Base-by-base conservation (phyloP, 1,284 basidiomycete genomes). In the Microstroma glucosiphilum region DNA sequence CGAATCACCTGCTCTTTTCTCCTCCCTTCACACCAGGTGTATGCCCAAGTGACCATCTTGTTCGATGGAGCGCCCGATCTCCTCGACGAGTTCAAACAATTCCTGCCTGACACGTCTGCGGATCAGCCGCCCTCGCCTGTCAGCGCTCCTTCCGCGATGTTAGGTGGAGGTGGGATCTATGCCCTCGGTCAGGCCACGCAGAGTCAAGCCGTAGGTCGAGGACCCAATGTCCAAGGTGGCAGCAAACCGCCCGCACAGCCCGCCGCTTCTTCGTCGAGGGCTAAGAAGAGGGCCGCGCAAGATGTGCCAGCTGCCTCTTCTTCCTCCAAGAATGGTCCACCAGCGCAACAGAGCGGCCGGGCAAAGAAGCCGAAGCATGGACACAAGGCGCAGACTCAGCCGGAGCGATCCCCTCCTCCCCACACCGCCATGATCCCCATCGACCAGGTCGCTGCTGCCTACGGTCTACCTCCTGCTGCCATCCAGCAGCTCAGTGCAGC, bases 31-130 rank as follows among this genome's bases (percentile, higher is more conserved):
- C n/a, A 9, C 30, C 30, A 37, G 30, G 30, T 97, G 6, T 96
- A 91, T 79, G 86, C 87, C 23, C 93, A 96, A 81, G 94, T 98
- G 2, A 90, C 92, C 61, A 83, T 86, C 70, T 85, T 99, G 30
- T 99, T 99, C 83, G 88, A 89, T 78, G 88, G 91, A 71, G 90
- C 91, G 0, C 90, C 89, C 6, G 96, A 99, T 72, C 85, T 99
- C 53, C 83, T 98, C 61, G 86, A 88, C 53, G 94, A 98, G 80
- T 99, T 99, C 84, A 93, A 91, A 80, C 90, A 91, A 75, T 99
- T 99, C 81, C 82, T 99, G 2, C 94, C 94, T 9, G 91, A 91
- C 66, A 80, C 79, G 0, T 68, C 53, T 67, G 67, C 62, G 66
- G 56, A 56, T 73, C 60, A 57, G 66, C 68, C 49, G 73, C 60